Evolutionary conservation across 2,329 filamentous ascomycete species (phyloP), one percentile per base, ranked within the genome.

Genomic region (Cladorrhinum sp.): DNA sequence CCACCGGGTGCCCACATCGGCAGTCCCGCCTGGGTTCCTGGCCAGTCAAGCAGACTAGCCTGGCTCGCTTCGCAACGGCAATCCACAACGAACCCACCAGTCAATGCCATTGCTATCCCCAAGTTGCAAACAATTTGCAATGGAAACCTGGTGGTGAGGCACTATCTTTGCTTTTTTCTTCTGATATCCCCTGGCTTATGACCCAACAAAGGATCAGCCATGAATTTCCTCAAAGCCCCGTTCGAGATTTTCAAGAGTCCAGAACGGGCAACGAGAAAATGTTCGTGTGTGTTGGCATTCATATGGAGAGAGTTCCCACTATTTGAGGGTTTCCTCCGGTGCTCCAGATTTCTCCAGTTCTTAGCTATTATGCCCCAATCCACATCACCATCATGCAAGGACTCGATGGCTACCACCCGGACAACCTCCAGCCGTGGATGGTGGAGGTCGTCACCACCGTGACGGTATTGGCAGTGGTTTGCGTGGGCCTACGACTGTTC

Each of bases 351-450:
- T 42, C 36, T 12, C 10, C 4, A n/a, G 10, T 42, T 42, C 36
- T 42, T 42, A 4, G 36, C 10, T n/a, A 16, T 42, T 42, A 14
- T 8, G 36, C 10, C 36, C 36, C 36, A n/a, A 14, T 4, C 16
- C 16, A 14, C 16, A 42, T 14, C 36, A 42, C 28, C 52, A 36
- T 36, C 52, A n/a, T 54, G n/a, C 71, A 68, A 12, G 70, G 71
- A 8, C 57, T 73, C n/a, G 60, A 28, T 65, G 74, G 66, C 73
- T 77, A 66, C 60, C 51, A 75, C 39, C 62, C 72, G 1, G 59
- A 74, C 51, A 72, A 74, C 62, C 69, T 79, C 21, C 77, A 79
- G 66, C 74, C 74, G 69, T 80, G 78, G 78, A 72, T 68, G 1
- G 68, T 77, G 55, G 66, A 70, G 49, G 77, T 79, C 12, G 73